phyloP scores from a whole-genome alignment of 148 eudicot species.

The Amaranthus cruentus region DNA sequence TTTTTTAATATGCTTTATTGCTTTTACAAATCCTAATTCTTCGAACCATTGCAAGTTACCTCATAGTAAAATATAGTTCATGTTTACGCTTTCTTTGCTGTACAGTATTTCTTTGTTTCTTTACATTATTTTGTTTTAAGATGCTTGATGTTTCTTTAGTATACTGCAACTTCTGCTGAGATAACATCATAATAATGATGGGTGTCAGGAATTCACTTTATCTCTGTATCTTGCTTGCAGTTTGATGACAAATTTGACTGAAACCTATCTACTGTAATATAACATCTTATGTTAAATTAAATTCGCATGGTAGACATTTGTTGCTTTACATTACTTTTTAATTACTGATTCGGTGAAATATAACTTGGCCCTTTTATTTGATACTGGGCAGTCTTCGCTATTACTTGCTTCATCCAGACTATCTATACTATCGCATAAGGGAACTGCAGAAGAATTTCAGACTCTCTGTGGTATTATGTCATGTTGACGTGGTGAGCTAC shows the following conservation, averaged over 20 bases:
- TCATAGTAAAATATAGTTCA: not conserved
- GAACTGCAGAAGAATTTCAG: constrained; percentile 86
- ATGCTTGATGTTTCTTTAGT: too few relatives aligned
- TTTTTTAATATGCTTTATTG: too few relatives aligned
- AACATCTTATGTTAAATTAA: not conserved
- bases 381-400: constrained; percentile 66
- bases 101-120: not conserved
- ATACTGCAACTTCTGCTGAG: not conserved
- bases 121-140: not conserved
- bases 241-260: not conserved
- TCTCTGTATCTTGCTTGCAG: not conserved
- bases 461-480: constrained; percentile 83
- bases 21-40: too few relatives aligned
- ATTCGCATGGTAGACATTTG: too few relatives aligned
- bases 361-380: not conserved
- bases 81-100: not conserved
- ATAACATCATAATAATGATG: too few relatives aligned
- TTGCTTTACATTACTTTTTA: too few relatives aligned
- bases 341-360: too few relatives aligned
- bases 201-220: not conserved
- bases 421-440: constrained; percentile 80
- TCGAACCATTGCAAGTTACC: not conserved
- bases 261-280: not conserved
- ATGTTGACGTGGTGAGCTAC: constrained; percentile 85
- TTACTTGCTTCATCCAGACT: constrained; percentile 94